Evolutionary conservation across 306 rosid genomes (phyloP), one percentile per base, ranked within the genome.

Genomic region (Dalbergia oliveri): DNA sequence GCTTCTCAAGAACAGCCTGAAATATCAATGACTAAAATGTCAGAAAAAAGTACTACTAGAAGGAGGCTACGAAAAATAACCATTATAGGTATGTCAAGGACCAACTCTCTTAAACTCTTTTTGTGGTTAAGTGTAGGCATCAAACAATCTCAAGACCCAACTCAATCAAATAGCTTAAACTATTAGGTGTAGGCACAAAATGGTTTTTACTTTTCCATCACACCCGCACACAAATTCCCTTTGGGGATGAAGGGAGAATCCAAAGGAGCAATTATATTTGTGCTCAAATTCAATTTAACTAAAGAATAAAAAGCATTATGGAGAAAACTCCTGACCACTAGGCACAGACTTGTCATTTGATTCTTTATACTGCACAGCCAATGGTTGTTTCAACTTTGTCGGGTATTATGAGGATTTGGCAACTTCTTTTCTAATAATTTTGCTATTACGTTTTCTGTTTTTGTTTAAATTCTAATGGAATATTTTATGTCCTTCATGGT

Each of bases 1-100:
- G 99, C 90, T 96, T 96, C 89, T 96, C 99, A 86, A 96, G 93
- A 84, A 96, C 99, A 61, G 98, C 97, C 99, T 96, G 91, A 69
- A 86, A 76, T 51, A 80, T 60, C 65, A 81, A 73, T 50, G 64
- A 72, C 69, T 79, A 49, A 70, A 69, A 19, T 75, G 53, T 79
- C 51, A 37, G 19, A 44, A 50, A 62, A 76, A 11, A 16, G 41
- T 56, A 26, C 73, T 66, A 78, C 34, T 43, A 43, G 21, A 82
- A 71, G 49, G 73, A 43, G 66, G 73, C 19, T 43, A 60, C 34
- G 66, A 15, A 23, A 77, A 69, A 73, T 50, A 61, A 44, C 58
- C 18, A 62, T 65, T 70, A 75, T 54, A 65, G 26, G 63, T 4
- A 64, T 45, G 66, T 21, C 71, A 77, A n/a, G 61, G 50, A 76